Evolutionary conservation across 257 asterid species (phyloP).

Genomic region (Solanum pimpinellifolium): DNA sequence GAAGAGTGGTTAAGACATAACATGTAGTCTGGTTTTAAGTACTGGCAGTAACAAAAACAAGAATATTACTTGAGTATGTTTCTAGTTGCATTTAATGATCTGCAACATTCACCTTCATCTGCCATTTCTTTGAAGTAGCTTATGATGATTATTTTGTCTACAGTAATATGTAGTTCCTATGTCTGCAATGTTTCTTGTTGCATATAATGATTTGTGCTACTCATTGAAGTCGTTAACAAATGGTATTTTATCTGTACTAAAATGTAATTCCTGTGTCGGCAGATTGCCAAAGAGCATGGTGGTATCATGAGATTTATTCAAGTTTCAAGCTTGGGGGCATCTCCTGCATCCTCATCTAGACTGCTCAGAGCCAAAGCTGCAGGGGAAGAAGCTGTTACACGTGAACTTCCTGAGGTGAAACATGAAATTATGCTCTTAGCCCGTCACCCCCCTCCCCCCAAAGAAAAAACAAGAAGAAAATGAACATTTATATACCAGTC

Average conservation of each 20-base stretch:
- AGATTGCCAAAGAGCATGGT: slow-evolving; percentile 97
- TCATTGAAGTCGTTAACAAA: neutral
- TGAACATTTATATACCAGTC: neutral
- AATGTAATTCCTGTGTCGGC: neutral
- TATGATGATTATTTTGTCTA: neutral
- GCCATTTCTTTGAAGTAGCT: neutral
- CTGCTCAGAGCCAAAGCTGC: slow-evolving; percentile 89
- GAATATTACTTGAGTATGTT: neutral
- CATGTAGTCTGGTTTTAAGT: neutral
- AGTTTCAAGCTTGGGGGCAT: slow-evolving; percentile 85
- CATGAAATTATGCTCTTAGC: neutral
- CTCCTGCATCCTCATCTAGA: slow-evolving; percentile 66
- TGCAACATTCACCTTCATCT: neutral
- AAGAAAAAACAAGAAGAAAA: neutral
- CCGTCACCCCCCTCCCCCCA: neutral
- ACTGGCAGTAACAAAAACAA: neutral
- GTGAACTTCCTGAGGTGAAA: slow-evolving; percentile 68
- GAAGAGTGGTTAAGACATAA: neutral
- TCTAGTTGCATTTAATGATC: neutral
- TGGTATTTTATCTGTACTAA: neutral
- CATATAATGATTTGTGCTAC: neutral
- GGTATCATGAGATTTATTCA: slow-evolving; percentile 90
- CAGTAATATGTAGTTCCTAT: neutral
- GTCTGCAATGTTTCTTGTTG: slow-evolving; percentile 6
- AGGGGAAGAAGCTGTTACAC: slow-evolving; percentile 76